These are phyloP conservation scores for Cladorrhinum sp. DNA, from an alignment of 2,329 filamentous ascomycete genomes.

Conservation along the genomic window DNA sequence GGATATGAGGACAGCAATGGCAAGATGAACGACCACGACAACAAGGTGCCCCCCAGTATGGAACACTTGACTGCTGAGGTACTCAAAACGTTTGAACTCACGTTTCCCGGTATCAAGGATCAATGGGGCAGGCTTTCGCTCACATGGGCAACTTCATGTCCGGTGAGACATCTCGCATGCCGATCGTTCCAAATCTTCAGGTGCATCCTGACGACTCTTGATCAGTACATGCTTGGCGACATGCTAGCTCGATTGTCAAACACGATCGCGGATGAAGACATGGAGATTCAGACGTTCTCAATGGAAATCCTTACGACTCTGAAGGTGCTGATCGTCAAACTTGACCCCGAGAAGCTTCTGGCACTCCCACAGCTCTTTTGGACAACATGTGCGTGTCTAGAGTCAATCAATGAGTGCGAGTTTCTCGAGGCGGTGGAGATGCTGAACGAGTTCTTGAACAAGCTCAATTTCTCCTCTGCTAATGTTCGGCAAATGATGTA, in stretches of 20 bases:
- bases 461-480: slow-evolving; percentile 73
- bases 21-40: slow-evolving; percentile 68
- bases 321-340: slow-evolving; percentile 82
- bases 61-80: slow-evolving; percentile 77
- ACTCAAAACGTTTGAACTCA: slow-evolving; percentile 78
- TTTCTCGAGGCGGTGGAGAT: slow-evolving; percentile 90
- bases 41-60: slow-evolving; percentile 86
- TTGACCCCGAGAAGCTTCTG: slow-evolving; percentile 74
- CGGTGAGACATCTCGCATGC: slow-evolving; percentile 90
- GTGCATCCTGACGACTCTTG: slow-evolving; percentile 84
- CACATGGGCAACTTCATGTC: slow-evolving; percentile 95
- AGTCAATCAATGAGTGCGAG: slow-evolving; percentile 94
- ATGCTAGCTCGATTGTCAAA: slow-evolving; percentile 95
- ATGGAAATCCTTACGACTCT: slow-evolving; percentile 96
- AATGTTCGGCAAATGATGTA: slow-evolving; percentile 67
- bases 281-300: slow-evolving; percentile 92
- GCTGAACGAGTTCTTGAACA: slow-evolving; percentile 80
- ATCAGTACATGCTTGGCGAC: slow-evolving; percentile 91
- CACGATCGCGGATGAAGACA: slow-evolving; percentile 91
- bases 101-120: slow-evolving; percentile 82
- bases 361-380: slow-evolving; percentile 96
- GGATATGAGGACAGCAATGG: slow-evolving; percentile 89
- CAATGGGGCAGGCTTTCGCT: slow-evolving; percentile 88
- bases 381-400: slow-evolving; percentile 93
- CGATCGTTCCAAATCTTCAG: slow-evolving; percentile 97